These are phyloP conservation scores for Mortierella claussenii DNA, from an alignment of 192 early-diverging fungal genomes.

Conservation along the genomic window DNA sequence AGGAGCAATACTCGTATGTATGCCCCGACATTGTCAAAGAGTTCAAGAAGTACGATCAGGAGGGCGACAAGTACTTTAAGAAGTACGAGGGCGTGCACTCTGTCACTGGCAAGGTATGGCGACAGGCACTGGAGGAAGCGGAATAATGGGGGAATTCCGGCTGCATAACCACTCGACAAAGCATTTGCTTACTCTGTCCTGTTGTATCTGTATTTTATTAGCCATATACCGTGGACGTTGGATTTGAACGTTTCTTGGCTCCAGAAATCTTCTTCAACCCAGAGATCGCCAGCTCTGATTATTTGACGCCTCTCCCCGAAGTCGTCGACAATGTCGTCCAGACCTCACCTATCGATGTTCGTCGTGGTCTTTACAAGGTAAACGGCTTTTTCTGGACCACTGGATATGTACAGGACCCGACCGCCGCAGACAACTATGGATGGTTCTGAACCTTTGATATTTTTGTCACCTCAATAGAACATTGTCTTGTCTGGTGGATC, in stretches of 20 bases:
- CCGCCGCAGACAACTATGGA: too few relatives aligned
- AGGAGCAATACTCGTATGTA: conserved; percentile 97
- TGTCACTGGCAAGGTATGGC: conserved; percentile 85
- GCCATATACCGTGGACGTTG: conserved; percentile 95
- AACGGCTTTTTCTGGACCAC: background rate
- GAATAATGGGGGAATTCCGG: too few relatives aligned
- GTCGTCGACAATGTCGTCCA: conserved; percentile 98
- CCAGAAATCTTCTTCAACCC: conserved; percentile 99
- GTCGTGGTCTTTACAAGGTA: conserved; percentile 95
- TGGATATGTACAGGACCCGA: background rate
- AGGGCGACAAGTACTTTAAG: conserved; percentile 91
- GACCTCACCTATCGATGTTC: conserved; percentile 95
- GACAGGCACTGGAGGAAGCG: too few relatives aligned
- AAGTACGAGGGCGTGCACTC: conserved; percentile 85
- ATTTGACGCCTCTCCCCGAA: conserved; percentile 94
- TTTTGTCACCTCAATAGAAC: conserved; percentile 68
- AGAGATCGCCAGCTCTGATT: conserved; percentile 96
- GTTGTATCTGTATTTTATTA: too few relatives aligned
- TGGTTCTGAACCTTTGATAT: background rate
- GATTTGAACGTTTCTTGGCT: conserved; percentile 98
- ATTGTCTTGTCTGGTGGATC: conserved; percentile 99
- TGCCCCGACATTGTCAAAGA: conserved; percentile 98
- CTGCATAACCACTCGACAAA: background rate
- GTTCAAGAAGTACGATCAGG: conserved; percentile 93
- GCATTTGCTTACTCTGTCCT: background rate